phyloP scores from a whole-genome alignment of 2,329 filamentous ascomycete species.

The Cercospora beticola region DNA sequence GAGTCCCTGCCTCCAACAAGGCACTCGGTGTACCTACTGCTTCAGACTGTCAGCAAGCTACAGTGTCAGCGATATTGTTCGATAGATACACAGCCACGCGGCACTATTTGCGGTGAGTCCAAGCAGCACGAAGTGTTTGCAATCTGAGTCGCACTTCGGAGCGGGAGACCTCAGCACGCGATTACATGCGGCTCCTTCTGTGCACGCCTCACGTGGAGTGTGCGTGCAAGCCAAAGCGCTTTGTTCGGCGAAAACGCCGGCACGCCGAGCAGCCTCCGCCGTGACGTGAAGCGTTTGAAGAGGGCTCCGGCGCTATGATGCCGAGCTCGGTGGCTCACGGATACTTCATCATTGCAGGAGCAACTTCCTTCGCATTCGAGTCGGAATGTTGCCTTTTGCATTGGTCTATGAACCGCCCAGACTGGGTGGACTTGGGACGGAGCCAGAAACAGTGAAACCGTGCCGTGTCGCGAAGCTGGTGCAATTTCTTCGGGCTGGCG shows the following conservation, averaged over 20 bases:
- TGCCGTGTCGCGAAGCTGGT: background rate
- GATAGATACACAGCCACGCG: background rate
- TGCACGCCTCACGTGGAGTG: background rate
- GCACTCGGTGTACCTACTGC: background rate
- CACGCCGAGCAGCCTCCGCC: background rate
- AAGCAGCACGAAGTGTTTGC: background rate
- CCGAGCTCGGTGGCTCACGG: background rate
- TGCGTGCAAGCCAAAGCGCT: background rate
- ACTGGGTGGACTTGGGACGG: background rate
- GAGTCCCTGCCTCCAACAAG: background rate
- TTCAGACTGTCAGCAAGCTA: background rate
- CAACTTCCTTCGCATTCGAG: background rate
- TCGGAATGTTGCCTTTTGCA: background rate
- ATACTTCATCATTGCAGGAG: background rate
- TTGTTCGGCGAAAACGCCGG: background rate
- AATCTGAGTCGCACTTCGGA: background rate
- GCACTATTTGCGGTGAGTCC: background rate
- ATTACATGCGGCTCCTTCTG: background rate
- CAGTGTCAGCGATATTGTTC: background rate
- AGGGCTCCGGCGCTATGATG: background rate
- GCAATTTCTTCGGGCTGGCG: background rate
- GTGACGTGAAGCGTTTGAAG: background rate
- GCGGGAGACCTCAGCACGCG: background rate
- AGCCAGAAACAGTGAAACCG: background rate
- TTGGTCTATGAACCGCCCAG: background rate